These are phyloP conservation scores for Orbilia blumenaviensis DNA, from an alignment of 2,329 filamentous ascomycete genomes.

Conservation along the genomic window DNA sequence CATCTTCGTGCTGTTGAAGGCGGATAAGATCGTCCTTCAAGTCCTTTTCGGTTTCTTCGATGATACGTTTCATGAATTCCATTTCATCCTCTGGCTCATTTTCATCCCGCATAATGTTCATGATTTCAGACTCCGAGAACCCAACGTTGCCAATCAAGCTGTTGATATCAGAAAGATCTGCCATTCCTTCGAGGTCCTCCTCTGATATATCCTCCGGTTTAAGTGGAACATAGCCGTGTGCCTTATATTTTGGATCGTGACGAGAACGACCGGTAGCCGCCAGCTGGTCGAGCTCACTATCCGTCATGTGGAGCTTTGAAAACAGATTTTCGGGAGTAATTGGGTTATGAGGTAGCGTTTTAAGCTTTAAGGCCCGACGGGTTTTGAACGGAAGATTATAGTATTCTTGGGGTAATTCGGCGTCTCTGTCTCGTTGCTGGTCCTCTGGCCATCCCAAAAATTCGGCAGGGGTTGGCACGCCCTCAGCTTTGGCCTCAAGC, in stretches of 20 bases:
- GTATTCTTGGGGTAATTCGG: slow-evolving; percentile 11
- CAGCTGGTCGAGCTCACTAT: slow-evolving; percentile 26
- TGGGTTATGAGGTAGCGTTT: slow-evolving; percentile 21
- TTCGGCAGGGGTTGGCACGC: slow-evolving; percentile 27
- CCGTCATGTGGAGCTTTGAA: slow-evolving; percentile 21
- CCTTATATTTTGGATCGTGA: slow-evolving; percentile 35
- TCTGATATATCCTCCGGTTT: slow-evolving; percentile 25
- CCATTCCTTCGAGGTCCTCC: slow-evolving; percentile 40
- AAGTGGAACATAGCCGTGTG: slow-evolving; percentile 8
- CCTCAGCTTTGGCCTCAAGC: neutral
- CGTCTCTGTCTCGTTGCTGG: slow-evolving; percentile 26
- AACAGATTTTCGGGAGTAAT: slow-evolving; percentile 38
- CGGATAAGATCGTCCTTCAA: slow-evolving; percentile 32
- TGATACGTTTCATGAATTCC: slow-evolving; percentile 33
- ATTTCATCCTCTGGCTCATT: slow-evolving; percentile 32
- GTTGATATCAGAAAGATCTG: slow-evolving; percentile 35
- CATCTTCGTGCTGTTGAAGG: slow-evolving; percentile 34
- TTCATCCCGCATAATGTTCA: slow-evolving; percentile 40
- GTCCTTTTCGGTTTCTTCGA: slow-evolving; percentile 42
- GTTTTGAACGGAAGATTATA: slow-evolving; percentile 15
- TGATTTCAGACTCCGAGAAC: slow-evolving; percentile 45
- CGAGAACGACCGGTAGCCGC: neutral
- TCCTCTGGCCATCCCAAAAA: slow-evolving; percentile 34
- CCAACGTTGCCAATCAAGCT: slow-evolving; percentile 34
- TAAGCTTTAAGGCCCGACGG: slow-evolving; percentile 31